Evolutionary conservation across 2,329 filamentous ascomycete genomes (phyloP).

Genomic region (Scedosporium boydii): DNA sequence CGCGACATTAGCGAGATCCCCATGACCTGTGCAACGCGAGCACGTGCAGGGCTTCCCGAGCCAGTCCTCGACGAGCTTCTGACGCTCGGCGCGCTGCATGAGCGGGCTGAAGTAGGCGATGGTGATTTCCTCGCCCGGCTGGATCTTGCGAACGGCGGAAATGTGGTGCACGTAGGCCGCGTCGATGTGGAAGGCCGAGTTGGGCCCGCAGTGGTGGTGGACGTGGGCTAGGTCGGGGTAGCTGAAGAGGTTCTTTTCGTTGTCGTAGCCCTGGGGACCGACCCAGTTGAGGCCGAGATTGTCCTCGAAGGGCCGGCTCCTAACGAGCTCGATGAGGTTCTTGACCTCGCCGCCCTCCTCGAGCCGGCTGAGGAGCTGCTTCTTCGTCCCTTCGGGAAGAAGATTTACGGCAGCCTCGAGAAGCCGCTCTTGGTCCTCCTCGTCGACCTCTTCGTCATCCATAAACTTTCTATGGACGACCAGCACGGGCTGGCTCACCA

Average conservation of each 20-base stretch:
- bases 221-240: neutral
- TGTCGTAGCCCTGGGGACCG: neutral
- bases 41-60: conserved; percentile 29
- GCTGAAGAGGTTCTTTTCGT: conserved; percentile 4
- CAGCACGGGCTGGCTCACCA: conserved; percentile 1
- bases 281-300: conserved; percentile 4
- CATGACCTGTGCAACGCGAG: conserved; percentile 23
- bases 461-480: conserved; percentile 4
- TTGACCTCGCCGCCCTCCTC: neutral
- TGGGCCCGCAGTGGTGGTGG: conserved; percentile 32
- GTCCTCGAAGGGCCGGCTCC: neutral
- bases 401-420: conserved; percentile 2
- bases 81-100: conserved; percentile 16
- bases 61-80: conserved; percentile 23
- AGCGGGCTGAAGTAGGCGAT: conserved; percentile 30
- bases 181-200: conserved; percentile 33
- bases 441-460: conserved; percentile 3
- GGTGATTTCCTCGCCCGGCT: conserved; percentile 31
- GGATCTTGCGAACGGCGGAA: conserved; percentile 28
- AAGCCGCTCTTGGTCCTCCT: conserved; percentile 2
- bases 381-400: conserved; percentile 4
- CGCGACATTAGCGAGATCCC: conserved; percentile 10
- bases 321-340: conserved; percentile 3
- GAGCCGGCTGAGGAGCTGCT: conserved; percentile 1
- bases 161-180: conserved; percentile 27